Base-by-base conservation (phyloP, 306 rosid genomes). In the Purshia tridentata region DNA sequence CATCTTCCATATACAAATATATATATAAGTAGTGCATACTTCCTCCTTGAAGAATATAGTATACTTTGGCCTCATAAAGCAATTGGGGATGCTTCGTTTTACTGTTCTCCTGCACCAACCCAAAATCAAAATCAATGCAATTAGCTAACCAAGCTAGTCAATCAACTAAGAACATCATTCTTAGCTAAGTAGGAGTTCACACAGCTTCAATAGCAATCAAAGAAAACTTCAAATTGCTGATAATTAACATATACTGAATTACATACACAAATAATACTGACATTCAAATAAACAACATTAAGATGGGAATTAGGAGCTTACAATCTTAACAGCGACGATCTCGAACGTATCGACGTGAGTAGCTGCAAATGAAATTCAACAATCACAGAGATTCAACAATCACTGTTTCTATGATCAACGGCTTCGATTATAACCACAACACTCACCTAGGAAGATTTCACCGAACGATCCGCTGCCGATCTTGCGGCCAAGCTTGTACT, bases 391-490 rank as follows among this genome's bases (percentile, higher is more conserved):
- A 48, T 20, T n/a, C n/a, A n/a, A n/a, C 67, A 37, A 47, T 4
- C 45, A 49, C 64, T 69, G 13, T 39, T 56, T 47, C 59, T 7
- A 18, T 20, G 41, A 20, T 54, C 77, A 22, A 9, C 14, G 72
- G 4, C 51, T 50, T 16, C 40, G 59, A 57, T 44, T 46, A 15
- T 29, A 42, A 23, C 54, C 42, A 58, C 67, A 16, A 47, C 45
- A 64, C 78, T 64, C 47, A 93, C 98, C 98, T 42, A 93, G 96
- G 59, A 77, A 93, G 78, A 93, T 93, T 88, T 93, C 97, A 4
- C 98, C 98, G 76, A 93, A 93, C 71, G 98, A 93, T 80, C 97
- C 98, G 81, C 98, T 91, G 58, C 98, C 98, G 92, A 93, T 93
- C 93, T 93, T 93, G 72, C 97, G 92, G 69, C 98, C 97, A 42